Evolutionary conservation across 2,329 filamentous ascomycete species (phyloP).

Genomic region (Ophiostoma novo-ulmi): DNA sequence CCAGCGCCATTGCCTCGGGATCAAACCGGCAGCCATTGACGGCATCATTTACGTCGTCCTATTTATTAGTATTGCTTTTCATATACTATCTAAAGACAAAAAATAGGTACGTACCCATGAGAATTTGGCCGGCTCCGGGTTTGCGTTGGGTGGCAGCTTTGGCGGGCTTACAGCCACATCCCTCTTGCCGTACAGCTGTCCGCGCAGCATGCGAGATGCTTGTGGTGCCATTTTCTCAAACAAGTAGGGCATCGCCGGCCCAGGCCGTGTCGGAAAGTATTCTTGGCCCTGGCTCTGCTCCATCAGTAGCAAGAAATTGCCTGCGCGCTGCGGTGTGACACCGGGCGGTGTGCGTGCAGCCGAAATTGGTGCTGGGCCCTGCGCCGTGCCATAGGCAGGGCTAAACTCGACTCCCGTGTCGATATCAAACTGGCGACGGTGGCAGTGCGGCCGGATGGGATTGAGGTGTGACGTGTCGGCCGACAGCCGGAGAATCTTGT

Average conservation of each 20-base stretch:
- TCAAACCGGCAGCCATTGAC: slow-evolving; percentile 23
- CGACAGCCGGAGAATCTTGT: slow-evolving; percentile 24
- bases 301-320: slow-evolving; percentile 22
- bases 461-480: slow-evolving; percentile 17
- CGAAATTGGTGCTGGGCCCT: slow-evolving; percentile 15
- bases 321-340: slow-evolving; percentile 26
- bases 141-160: neutral
- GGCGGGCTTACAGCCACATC: neutral
- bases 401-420: slow-evolving; percentile 28
- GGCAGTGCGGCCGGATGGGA: slow-evolving; percentile 15
- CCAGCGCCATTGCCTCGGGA: slow-evolving; percentile 12
- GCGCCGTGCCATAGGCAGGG: slow-evolving; percentile 25
- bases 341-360: slow-evolving; percentile 26
- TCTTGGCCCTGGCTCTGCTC: slow-evolving; percentile 18
- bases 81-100: neutral
- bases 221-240: slow-evolving; percentile 35
- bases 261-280: slow-evolving; percentile 21
- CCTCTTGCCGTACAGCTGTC: neutral
- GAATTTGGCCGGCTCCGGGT: neutral
- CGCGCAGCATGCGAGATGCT: neutral
- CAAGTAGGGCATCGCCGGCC: slow-evolving; percentile 27
- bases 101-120: neutral
- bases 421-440: slow-evolving; percentile 31
- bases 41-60: slow-evolving; percentile 27
- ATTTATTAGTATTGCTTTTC: neutral